These are phyloP conservation scores for Lasiosphaeria ovina DNA, from an alignment of 495 filamentous ascomycete species.

Conservation along the genomic window DNA sequence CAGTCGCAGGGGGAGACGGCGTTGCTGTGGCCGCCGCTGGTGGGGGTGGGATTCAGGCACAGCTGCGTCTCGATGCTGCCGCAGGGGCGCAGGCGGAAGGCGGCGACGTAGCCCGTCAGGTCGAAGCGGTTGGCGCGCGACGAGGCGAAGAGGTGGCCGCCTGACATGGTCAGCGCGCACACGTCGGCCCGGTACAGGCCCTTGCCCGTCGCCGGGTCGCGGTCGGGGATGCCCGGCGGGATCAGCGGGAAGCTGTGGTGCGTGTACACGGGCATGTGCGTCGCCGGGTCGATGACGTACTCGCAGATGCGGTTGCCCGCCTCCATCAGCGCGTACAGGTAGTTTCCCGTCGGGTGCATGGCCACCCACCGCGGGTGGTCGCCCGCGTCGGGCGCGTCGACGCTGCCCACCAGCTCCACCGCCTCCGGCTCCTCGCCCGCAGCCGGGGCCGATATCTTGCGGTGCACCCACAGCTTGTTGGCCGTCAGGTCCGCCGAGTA, in stretches of 20 bases:
- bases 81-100: constrained; percentile 65
- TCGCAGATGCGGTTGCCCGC: constrained; percentile 75
- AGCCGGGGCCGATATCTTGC: constrained; percentile 53
- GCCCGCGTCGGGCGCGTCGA: constrained; percentile 64
- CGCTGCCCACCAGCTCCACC: constrained; percentile 63
- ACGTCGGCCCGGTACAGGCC: constrained; percentile 76
- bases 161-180: constrained; percentile 62
- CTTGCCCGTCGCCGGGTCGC: constrained; percentile 40
- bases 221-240: constrained; percentile 59
- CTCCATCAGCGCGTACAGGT: constrained; percentile 84
- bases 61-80: constrained; percentile 75
- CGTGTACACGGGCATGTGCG: constrained; percentile 79
- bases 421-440: constrained; percentile 38
- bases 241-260: constrained; percentile 73
- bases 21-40: constrained; percentile 81
- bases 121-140: constrained; percentile 71
- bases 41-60: constrained; percentile 77
- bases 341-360: constrained; percentile 70
- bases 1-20: constrained; percentile 76
- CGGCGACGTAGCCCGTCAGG: constrained; percentile 76
- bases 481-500: constrained; percentile 82
- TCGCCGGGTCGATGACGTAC: constrained; percentile 74
- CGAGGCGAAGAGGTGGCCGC: constrained; percentile 76
- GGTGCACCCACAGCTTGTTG: constrained; percentile 85
- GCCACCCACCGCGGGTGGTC: constrained; percentile 86